Conservation (phyloP, 441 rosid genomes). For the Populus hybrid region DNA sequence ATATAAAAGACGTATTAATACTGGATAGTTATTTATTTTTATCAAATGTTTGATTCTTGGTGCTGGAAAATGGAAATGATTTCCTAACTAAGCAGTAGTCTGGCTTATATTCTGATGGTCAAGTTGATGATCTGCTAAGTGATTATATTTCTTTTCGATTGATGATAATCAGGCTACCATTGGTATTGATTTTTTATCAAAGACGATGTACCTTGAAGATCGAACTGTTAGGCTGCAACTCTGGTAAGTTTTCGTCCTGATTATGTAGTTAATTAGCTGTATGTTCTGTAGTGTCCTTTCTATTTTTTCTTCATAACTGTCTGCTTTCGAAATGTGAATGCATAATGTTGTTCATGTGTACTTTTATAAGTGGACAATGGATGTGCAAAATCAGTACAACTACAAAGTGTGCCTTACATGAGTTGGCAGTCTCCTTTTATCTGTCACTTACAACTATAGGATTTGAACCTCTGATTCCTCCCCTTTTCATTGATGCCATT, state of each 20-base stretch:
- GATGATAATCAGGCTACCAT: slow-evolving; percentile 66
- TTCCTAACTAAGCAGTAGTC: not conserved
- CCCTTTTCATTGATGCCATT: not conserved
- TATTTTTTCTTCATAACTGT: not conserved
- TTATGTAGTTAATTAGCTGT: not conserved
- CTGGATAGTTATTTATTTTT: not conserved
- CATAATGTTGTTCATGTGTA: not conserved
- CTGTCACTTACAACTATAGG: not conserved
- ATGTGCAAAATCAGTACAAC: not conserved
- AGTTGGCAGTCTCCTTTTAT: not conserved
- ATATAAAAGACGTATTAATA: not conserved
- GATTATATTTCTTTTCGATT: not conserved
- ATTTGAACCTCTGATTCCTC: not conserved
- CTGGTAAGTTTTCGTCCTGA: slow-evolving; percentile 39
- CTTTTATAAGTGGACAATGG: not conserved
- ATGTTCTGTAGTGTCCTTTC: not conserved
- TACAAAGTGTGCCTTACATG: not conserved
- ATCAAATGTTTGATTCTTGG: not conserved
- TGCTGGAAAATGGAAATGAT: not conserved
- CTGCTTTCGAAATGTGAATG: not conserved
- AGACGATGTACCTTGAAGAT: slow-evolving; percentile 94
- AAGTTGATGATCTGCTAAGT: not conserved
- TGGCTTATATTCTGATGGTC: not conserved
- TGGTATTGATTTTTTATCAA: slow-evolving; percentile 86
- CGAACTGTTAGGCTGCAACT: slow-evolving; percentile 82